A percentile compares a stretch with the other conserved stretches of the same genome.
These are phyloP conservation scores for Nitzschia putrida DNA, from an alignment of 108 stramenopile species.

Conservation along the genomic window DNA sequence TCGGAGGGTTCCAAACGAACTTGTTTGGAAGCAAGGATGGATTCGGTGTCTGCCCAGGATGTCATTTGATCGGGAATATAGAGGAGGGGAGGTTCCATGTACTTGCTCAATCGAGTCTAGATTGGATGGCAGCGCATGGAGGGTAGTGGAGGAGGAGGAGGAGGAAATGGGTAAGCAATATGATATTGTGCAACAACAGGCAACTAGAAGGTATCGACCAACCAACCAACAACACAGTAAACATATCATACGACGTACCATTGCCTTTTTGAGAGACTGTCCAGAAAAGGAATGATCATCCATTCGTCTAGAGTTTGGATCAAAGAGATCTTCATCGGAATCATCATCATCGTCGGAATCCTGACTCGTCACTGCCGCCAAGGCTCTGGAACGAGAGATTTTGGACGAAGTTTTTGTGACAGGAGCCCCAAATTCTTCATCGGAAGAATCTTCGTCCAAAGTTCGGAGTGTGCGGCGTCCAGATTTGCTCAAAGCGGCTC, in stretches of 20 bases:
- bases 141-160: background rate
- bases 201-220: background rate
- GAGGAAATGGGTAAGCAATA: background rate
- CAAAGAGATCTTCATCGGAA: background rate
- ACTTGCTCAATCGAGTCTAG: constrained; percentile 15
- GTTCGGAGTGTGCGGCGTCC: constrained; percentile 18
- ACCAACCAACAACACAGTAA: too few species aligned
- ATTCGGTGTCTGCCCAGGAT: constrained; percentile 8
- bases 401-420: background rate
- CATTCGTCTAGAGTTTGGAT: background rate
- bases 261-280: constrained; percentile 9
- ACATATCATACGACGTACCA: constrained; percentile 16
- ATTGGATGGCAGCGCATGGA: too few species aligned
- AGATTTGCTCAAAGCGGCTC: constrained; percentile 12
- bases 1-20: background rate
- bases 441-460: constrained; percentile 6
- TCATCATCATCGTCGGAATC: background rate
- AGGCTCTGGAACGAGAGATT: too few species aligned
- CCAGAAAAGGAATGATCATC: constrained; percentile 12
- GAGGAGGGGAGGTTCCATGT: background rate
- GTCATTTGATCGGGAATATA: background rate
- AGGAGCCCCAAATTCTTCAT: constrained; percentile 8
- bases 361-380: background rate
- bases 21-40: background rate
- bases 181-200: background rate